Base-by-base conservation (phyloP, 2,329 filamentous ascomycete species). In the Talaromyces funiculosus region DNA sequence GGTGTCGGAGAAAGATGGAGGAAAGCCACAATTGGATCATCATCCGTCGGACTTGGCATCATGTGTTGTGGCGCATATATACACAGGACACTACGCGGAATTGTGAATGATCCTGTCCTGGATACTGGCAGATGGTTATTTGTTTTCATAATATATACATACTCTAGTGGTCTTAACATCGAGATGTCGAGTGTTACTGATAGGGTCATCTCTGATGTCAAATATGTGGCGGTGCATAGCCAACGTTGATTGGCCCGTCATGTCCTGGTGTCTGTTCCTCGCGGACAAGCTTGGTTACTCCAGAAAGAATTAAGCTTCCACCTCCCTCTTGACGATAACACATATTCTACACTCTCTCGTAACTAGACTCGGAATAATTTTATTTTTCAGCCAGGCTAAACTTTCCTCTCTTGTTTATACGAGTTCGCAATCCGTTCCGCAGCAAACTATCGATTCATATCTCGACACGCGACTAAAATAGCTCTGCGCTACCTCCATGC, bases 191-290 rank as follows among this genome's bases (percentile, higher is more conserved):
- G n/a, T n/a, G n/a, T n/a, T n/a, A n/a, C n/a, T n/a, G n/a, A n/a
- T n/a, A n/a, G n/a, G n/a, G n/a, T n/a, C n/a, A n/a, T n/a, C n/a
- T n/a, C n/a, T n/a, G 16, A n/a, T 31, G n/a, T 33, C 12, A 22
- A 24, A 45, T n/a, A 14, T 61, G 60, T 61, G 60, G 60, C 60
- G 54, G 60, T 61, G 60, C 60, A 24, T 5, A 3, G 7, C 20
- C 7, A 1, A n/a, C 37, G n/a, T 22, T 29, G 38, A 59, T 57
- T 58, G 45, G 60, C 9, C n/a, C 12, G 26, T 42, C 22, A 18
- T 31, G 26, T 22, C 9, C 31, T 33, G 14, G 18, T 47, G 53
- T 51, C 49, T 56, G 51, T 47, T 55, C 51, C 22, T 43, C 5
- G 14, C 20, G 40, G 35, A 4, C 57, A 37, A 59, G 55, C 60